phyloP scores from a whole-genome alignment of 1,139 yeast species.

The Candida sp. region DNA sequence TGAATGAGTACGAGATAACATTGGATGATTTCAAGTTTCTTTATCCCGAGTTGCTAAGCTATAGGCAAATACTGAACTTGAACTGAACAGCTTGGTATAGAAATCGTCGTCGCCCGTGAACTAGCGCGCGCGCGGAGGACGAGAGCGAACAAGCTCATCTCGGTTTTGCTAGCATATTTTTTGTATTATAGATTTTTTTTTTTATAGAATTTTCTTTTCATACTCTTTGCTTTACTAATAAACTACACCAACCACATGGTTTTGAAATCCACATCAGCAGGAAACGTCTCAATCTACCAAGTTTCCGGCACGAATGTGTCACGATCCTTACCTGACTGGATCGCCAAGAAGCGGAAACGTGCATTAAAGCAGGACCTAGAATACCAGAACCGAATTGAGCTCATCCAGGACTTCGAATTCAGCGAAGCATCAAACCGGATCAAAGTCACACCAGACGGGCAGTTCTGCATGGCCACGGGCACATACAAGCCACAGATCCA shows the following conservation, averaged over 20 bases:
- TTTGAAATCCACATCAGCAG: slow-evolving; percentile 78
- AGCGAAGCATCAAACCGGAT: slow-evolving; percentile 94
- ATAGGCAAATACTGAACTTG: neutral
- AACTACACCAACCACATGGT: slow-evolving; percentile 51
- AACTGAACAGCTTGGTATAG: neutral
- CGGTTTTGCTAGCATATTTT: neutral
- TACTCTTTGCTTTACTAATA: neutral
- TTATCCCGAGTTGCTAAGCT: slow-evolving; percentile 11
- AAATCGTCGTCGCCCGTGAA: no score
- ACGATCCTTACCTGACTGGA: slow-evolving; percentile 96
- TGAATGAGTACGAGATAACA: slow-evolving; percentile 10
- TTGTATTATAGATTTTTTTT: slow-evolving; percentile 1
- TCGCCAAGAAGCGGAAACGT: slow-evolving; percentile 89
- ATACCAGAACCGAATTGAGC: slow-evolving; percentile 86
- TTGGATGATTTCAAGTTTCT: slow-evolving; percentile 20
- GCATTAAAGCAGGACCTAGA: slow-evolving; percentile 85
- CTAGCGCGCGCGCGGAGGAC: neutral
- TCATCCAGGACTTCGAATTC: slow-evolving; percentile 95
- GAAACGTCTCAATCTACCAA: slow-evolving; percentile 91
- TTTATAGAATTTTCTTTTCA: neutral
- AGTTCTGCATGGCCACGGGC: slow-evolving; percentile 97
- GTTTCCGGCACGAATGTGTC: slow-evolving; percentile 94
- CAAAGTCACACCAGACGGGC: slow-evolving; percentile 87
- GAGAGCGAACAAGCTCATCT: slow-evolving; percentile 1
- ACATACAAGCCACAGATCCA: slow-evolving; percentile 98